A percentile compares a stretch with the other conserved stretches of the same genome.
Conservation (phyloP, 257 asterid species). For the Haberlea rhodopensis region DNA sequence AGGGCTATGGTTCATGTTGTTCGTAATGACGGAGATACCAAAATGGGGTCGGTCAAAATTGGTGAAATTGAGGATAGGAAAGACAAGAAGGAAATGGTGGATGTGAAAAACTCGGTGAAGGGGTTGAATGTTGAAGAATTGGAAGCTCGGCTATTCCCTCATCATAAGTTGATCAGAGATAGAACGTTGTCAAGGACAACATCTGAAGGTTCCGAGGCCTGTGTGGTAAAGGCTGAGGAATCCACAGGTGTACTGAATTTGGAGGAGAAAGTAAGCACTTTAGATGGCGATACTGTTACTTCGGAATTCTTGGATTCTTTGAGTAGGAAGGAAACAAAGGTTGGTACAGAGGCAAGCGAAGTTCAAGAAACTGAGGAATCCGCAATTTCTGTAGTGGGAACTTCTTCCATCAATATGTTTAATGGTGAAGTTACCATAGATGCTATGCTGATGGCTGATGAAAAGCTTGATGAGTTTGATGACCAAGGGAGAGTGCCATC, state of each 20-base stretch:
- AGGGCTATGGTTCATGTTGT: slow-evolving; percentile 60
- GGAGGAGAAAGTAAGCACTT: too few relatives aligned
- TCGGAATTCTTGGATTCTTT: slow-evolving; percentile 47
- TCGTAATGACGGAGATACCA: slow-evolving; percentile 32
- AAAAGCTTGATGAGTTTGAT: slow-evolving; percentile 60
- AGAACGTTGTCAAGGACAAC: too few relatives aligned
- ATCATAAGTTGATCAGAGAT: too few relatives aligned
- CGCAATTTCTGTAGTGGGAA: slow-evolving; percentile 26
- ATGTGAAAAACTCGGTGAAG: too few relatives aligned
- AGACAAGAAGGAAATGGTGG: slow-evolving; percentile 23
- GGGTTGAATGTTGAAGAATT: too few relatives aligned
- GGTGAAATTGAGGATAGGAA: slow-evolving; percentile 23
- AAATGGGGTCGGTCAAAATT: slow-evolving; percentile 17
- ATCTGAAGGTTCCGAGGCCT: too few relatives aligned
- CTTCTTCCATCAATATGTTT: slow-evolving; percentile 28
- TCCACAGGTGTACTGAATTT: too few relatives aligned
- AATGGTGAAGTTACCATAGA: slow-evolving; percentile 38
- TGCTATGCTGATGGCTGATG: too few relatives aligned
- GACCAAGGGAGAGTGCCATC: slow-evolving; percentile 49
- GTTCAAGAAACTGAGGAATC: slow-evolving; percentile 53
- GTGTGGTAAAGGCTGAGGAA: too few relatives aligned
- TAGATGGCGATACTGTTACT: slow-evolving; percentile 44
- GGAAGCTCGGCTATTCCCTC: too few relatives aligned
- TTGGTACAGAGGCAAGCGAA: slow-evolving; percentile 31
- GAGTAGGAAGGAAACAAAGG: slow-evolving; percentile 31